A percentile compares a stretch with the other conserved stretches of the same genome.
phyloP scores from a whole-genome alignment of 2,329 filamentous ascomycete species.

The Cercospora berteroae region DNA sequence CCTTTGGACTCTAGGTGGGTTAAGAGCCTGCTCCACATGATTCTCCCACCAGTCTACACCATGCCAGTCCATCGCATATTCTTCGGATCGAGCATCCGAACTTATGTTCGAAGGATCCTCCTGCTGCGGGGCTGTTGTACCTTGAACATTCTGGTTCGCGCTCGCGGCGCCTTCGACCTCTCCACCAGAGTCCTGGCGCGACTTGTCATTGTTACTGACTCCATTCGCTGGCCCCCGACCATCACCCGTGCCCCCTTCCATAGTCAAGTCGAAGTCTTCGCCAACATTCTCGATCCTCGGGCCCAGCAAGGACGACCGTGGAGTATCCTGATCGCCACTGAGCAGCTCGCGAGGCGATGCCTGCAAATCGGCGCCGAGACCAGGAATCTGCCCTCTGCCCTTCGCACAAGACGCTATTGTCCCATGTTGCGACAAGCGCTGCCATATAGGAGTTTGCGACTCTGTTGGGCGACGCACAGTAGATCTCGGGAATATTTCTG shows the following conservation, averaged over 20 bases:
- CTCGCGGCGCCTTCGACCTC: neutral
- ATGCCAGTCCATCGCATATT: neutral
- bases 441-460: neutral
- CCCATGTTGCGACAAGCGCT: slow-evolving; percentile 1
- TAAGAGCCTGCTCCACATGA: neutral
- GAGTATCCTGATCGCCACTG: neutral
- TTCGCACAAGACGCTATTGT: slow-evolving; percentile 6
- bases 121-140: neutral
- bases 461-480: neutral
- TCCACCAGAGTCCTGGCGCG: neutral
- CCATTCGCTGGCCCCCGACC: neutral
- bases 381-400: neutral
- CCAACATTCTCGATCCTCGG: slow-evolving; percentile 6
- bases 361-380: neutral
- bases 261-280: slow-evolving; percentile 7
- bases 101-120: neutral
- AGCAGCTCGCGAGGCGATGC: neutral
- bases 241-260: neutral
- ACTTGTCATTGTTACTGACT: neutral
- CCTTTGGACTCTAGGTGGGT: neutral
- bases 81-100: neutral
- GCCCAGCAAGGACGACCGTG: neutral
- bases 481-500: neutral
- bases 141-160: neutral
- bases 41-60: neutral